Evolutionary conservation across 2,329 filamentous ascomycete species (phyloP).

Genomic region (Sarocladium kiliense): DNA sequence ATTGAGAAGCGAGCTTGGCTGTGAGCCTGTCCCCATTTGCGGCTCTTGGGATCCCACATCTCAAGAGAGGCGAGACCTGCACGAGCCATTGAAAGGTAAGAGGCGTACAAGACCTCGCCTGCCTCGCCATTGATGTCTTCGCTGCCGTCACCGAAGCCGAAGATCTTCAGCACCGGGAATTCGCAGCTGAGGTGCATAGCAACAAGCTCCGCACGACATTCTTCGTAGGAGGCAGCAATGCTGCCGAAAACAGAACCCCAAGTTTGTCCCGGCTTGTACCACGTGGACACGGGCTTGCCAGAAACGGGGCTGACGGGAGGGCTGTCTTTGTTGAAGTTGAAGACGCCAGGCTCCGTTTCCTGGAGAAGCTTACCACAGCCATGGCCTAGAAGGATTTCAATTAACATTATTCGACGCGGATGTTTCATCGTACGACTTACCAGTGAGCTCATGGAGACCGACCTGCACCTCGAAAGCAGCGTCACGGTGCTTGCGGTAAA

Average conservation of each 20-base stretch:
- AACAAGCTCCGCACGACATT: constrained; percentile 90
- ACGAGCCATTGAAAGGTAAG: constrained; percentile 90
- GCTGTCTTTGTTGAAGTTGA: constrained; percentile 81
- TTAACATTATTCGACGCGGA: no score
- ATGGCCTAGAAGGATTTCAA: constrained; percentile 49
- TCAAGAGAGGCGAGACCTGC: constrained; percentile 86
- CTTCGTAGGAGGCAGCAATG: constrained; percentile 84
- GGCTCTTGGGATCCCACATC: constrained; percentile 87
- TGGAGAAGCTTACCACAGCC: constrained; percentile 92
- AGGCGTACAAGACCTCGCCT: constrained; percentile 80
- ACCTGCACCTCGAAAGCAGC: constrained; percentile 92
- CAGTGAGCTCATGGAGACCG: constrained; percentile 80
- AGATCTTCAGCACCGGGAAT: constrained; percentile 82
- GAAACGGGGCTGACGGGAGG: constrained; percentile 78
- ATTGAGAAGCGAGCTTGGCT: constrained; percentile 91
- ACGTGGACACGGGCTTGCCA: constrained; percentile 68
- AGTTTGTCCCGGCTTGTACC: constrained; percentile 93
- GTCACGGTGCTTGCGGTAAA: constrained; percentile 81
- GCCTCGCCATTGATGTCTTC: constrained; percentile 69
- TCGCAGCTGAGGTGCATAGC: constrained; percentile 90
- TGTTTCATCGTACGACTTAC: constrained; percentile 18
- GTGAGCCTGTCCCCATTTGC: constrained; percentile 90
- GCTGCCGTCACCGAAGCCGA: constrained; percentile 79
- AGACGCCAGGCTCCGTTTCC: constrained; percentile 75
- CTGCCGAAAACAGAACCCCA: constrained; percentile 91